A percentile compares a stretch with the other conserved stretches of the same genome.
These are phyloP conservation scores for Wickerhamiella dianesei DNA, from an alignment of 805 yeast species.

Conservation along the genomic window DNA sequence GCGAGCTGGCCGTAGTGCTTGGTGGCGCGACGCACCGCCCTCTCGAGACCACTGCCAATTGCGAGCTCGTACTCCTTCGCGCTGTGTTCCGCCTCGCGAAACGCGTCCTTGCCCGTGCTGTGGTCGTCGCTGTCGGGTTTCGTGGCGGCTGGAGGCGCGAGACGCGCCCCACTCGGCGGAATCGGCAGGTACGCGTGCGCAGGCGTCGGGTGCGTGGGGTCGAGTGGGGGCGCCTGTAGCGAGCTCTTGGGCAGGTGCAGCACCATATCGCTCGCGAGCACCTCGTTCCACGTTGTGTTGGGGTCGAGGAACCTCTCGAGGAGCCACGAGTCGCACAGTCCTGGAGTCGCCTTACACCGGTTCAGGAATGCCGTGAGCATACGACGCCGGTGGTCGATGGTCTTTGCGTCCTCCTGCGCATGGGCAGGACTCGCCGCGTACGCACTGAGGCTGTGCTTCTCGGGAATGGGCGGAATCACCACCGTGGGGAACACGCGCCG, in stretches of 20 bases:
- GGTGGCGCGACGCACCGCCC: conserved; percentile 41
- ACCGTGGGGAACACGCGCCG: conserved; percentile 63
- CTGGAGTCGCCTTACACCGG: conserved; percentile 48
- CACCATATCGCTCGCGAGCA: conserved; percentile 41
- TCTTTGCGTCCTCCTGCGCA: conserved; percentile 30
- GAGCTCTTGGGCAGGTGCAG: conserved; percentile 38
- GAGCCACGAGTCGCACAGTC: conserved; percentile 44
- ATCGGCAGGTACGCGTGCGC: conserved; percentile 51
- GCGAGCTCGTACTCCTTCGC: conserved; percentile 36
- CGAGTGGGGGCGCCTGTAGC: conserved; percentile 46
- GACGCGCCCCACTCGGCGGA: conserved; percentile 35
- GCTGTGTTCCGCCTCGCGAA: conserved; percentile 30
- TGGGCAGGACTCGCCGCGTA: conserved; percentile 34
- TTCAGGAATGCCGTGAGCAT: conserved; percentile 65
- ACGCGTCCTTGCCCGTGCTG: conserved; percentile 14
- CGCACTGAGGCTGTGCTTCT: conserved; percentile 51
- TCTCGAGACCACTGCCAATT: conserved; percentile 39
- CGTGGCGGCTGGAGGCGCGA: conserved; percentile 7
- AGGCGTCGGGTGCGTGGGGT: conserved; percentile 43
- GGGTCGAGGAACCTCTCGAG: conserved; percentile 78
- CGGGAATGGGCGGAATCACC: conserved; percentile 89
- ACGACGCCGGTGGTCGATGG: conserved; percentile 57
- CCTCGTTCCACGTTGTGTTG: conserved; percentile 72
- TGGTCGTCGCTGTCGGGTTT: not conserved
- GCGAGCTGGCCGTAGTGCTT: conserved; percentile 46